A percentile compares a stretch with the other conserved stretches of the same genome.
phyloP scores from a whole-genome alignment of 75 land plant species.

The Cupressus sempervirens region DNA sequence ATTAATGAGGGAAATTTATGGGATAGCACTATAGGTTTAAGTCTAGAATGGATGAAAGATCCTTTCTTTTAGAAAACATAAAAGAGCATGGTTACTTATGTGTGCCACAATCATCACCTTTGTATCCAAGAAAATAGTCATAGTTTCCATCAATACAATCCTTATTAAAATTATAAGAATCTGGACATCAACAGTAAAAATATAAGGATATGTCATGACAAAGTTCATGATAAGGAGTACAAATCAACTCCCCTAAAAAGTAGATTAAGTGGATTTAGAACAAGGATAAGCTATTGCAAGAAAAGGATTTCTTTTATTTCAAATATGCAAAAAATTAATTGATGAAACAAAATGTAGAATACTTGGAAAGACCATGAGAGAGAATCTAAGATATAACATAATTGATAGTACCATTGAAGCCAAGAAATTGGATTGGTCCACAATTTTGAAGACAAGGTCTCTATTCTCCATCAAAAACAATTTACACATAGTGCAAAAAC shows the following conservation, averaged over 20 bases:
- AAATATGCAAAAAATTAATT: not conserved
- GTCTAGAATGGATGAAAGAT: not conserved
- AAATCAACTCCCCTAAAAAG: slow-evolving; percentile 75
- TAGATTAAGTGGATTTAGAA: not conserved
- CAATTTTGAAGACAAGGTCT: slow-evolving; percentile 85
- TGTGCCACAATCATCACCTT: slow-evolving; percentile 77
- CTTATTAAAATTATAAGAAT: slow-evolving; percentile 72
- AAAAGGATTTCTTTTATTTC: not conserved
- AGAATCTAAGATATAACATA: not conserved
- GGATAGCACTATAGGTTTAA: not conserved
- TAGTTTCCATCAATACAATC: slow-evolving; percentile 88
- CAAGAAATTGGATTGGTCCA: slow-evolving; percentile 78
- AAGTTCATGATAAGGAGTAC: slow-evolving; percentile 84
- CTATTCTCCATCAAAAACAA: slow-evolving; percentile 96
- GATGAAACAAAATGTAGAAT: not conserved
- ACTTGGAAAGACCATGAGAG: not conserved
- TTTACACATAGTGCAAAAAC: slow-evolving; percentile 29
- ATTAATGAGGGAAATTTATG: not conserved
- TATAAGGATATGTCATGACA: slow-evolving; percentile 44
- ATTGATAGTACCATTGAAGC: slow-evolving; percentile 74
- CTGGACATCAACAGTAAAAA: slow-evolving; percentile 59
- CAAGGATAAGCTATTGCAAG: not conserved
- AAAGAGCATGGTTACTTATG: slow-evolving; percentile 33
- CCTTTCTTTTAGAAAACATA: not conserved
- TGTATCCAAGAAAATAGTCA: slow-evolving; percentile 81